phyloP scores from a whole-genome alignment of 345 rosid genomes.

The Ceriops zippeliana region DNA sequence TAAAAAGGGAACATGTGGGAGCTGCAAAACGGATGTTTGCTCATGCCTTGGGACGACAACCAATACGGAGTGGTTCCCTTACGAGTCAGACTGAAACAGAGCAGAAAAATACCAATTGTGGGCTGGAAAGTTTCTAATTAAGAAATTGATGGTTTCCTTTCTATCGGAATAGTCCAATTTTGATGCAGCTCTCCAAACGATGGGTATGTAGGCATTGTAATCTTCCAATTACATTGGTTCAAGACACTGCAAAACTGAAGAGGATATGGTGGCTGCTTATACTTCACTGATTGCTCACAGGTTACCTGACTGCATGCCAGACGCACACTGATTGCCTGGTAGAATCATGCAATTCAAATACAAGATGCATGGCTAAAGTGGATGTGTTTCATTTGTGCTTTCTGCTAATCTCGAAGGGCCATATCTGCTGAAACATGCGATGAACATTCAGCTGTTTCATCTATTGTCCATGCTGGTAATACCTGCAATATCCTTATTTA shows the following conservation, averaged over 20 bases:
- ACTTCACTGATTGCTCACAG: background rate
- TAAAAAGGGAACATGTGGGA: constrained; percentile 48
- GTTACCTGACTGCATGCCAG: background rate
- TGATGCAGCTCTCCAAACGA: background rate
- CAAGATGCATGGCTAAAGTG: background rate
- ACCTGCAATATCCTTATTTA: too few relatives aligned
- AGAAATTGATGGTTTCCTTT: constrained; percentile 1
- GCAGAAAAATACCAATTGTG: constrained; percentile 18
- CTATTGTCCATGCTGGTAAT: too few relatives aligned
- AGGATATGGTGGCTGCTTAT: background rate
- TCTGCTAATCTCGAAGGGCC: constrained; percentile 3
- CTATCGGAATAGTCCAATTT: background rate
- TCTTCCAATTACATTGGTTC: background rate
- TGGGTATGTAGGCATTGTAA: background rate
- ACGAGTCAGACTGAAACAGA: constrained; percentile 28
- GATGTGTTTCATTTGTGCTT: background rate
- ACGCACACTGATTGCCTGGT: too few relatives aligned
- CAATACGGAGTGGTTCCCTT: constrained; percentile 28
- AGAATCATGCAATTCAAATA: too few relatives aligned
- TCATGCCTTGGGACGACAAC: constrained; percentile 51
- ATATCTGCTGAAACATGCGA: background rate
- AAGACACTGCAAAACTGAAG: background rate
- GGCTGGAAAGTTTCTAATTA: background rate
- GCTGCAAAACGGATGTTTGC: constrained; percentile 72
- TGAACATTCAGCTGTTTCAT: background rate